Evolutionary conservation across 345 rosid genomes (phyloP).

Genomic region (Sonneratia caseolaris): DNA sequence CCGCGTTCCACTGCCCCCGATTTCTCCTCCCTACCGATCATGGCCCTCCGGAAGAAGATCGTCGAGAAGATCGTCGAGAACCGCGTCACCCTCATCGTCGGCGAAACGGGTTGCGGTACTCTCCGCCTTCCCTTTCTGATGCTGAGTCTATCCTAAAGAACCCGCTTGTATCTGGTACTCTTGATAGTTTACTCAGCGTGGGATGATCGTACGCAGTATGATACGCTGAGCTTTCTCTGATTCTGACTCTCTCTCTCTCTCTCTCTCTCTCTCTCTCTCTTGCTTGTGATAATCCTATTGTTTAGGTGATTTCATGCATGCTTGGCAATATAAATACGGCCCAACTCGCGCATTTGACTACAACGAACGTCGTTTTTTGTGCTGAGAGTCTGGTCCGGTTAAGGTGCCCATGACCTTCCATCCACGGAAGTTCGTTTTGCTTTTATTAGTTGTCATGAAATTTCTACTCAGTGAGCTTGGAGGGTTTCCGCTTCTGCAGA

Average conservation of each 20-base stretch:
- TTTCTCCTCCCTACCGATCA: conserved; percentile 62
- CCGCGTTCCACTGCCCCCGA: conserved; percentile 29
- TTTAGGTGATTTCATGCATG: background rate
- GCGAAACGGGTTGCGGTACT: conserved; percentile 90
- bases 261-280: too few relatives aligned
- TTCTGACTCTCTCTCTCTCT: background rate
- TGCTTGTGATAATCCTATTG: too few relatives aligned
- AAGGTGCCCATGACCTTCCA: background rate
- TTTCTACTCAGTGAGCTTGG: background rate
- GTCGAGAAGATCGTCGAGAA: conserved; percentile 71
- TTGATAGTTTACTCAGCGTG: background rate
- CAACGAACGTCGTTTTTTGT: background rate
- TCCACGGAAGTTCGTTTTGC: background rate
- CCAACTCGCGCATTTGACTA: background rate
- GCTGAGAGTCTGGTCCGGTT: background rate
- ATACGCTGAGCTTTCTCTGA: background rate
- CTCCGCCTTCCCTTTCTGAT: conserved; percentile 1
- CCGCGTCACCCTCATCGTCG: conserved; percentile 94
- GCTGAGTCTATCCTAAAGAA: background rate
- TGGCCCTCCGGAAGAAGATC: conserved; percentile 53
- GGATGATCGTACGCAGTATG: background rate
- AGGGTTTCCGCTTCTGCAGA: background rate
- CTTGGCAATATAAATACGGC: background rate
- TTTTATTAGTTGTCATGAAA: background rate
- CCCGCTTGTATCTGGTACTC: background rate